Evolutionary conservation across 1,139 yeast species (phyloP), one percentile per base, ranked within the genome.

Genomic region (Candida tetrigidarum): DNA sequence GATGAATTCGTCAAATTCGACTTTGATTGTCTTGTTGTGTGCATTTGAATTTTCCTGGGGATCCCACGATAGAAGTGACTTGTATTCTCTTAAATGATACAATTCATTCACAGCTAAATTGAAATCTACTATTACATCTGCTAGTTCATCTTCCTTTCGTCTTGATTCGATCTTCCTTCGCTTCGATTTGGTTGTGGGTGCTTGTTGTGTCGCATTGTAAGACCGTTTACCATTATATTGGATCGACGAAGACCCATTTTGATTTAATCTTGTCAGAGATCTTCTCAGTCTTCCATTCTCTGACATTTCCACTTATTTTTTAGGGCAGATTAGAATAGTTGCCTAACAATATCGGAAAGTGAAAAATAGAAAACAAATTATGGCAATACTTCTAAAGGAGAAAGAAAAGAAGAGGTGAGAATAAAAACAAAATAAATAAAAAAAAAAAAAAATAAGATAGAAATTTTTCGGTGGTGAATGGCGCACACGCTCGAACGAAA

Each of bases 61-160:
- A 49, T 83, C 78, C 74, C 83, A 86, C 38, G 76, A 74, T 0
- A 78, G 81, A 15, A 86, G 64, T 2, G 90, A 77, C 34, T 77
- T 78, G 56, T 78, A 81, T 53, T 80, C 82, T 50, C 71, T 76
- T n/a, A 83, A 62, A 51, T 83, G 85, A 58, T 80, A 83, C 42
- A 82, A 62, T 52, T 80, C 80, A 60, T 64, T 83, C 49, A 59
- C 74, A 50, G 62, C 63, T 46, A 67, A 49, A 53, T 79, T 81
- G 52, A 79, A 78, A 33, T 71, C 68, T 11, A 78, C 66, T 12
- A 74, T 61, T 28, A 76, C 65, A 10, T 67, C 61, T 2, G 67
- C 62, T 33, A 74, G 50, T 43, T 52, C 52, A 37, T 61, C 59
- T 44, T 55, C 57, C 30, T 62, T 56, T 16, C 55, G 35, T 32